These are phyloP conservation scores for Aaosphaeria arxii DNA, from an alignment of 2,329 filamentous ascomycete species.

Conservation along the genomic window DNA sequence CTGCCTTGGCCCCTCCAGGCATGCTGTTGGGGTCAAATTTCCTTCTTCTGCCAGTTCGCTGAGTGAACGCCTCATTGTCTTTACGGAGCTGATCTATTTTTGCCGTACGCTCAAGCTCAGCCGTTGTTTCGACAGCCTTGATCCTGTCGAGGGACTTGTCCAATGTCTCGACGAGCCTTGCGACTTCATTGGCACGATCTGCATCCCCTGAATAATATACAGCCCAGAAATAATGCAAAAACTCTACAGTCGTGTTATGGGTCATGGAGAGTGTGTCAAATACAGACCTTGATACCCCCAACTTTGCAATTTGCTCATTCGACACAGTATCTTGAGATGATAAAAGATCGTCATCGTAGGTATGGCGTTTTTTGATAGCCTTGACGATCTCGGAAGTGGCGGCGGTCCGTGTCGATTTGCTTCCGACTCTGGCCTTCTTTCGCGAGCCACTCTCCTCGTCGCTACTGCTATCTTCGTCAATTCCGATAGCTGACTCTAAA, in stretches of 20 bases:
- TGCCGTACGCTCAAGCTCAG: conserved; percentile 70
- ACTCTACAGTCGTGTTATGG: conserved; percentile 91
- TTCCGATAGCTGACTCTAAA: conserved; percentile 63
- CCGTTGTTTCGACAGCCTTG: conserved; percentile 73
- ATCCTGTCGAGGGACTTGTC: conserved; percentile 75
- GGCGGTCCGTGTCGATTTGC: conserved; percentile 61
- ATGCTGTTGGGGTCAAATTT: conserved; percentile 66
- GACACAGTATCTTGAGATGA: conserved; percentile 20
- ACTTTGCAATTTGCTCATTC: conserved; percentile 25
- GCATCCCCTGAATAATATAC: conserved; percentile 86
- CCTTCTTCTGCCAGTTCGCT: conserved; percentile 71
- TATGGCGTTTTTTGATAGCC: conserved; percentile 61
- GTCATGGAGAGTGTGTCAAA: conserved; percentile 69
- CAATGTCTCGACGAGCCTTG: conserved; percentile 78
- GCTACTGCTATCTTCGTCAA: conserved; percentile 63
- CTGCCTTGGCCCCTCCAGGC: conserved; percentile 71
- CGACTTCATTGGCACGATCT: conserved; percentile 75
- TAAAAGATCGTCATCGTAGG: conserved; percentile 49
- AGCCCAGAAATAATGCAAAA: conserved; percentile 95
- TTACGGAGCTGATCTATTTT: conserved; percentile 65
- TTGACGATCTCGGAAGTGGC: conserved; percentile 66
- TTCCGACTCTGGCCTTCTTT: conserved; percentile 62
- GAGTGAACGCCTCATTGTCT: conserved; percentile 67
- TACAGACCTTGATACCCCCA: conserved; percentile 41
- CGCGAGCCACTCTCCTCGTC: conserved; percentile 58